Percentiles rank a stretch among this genome's conserved stretches.
Conservation (phyloP, 2,329 filamentous ascomycete species). For the Xylaria sp. region DNA sequence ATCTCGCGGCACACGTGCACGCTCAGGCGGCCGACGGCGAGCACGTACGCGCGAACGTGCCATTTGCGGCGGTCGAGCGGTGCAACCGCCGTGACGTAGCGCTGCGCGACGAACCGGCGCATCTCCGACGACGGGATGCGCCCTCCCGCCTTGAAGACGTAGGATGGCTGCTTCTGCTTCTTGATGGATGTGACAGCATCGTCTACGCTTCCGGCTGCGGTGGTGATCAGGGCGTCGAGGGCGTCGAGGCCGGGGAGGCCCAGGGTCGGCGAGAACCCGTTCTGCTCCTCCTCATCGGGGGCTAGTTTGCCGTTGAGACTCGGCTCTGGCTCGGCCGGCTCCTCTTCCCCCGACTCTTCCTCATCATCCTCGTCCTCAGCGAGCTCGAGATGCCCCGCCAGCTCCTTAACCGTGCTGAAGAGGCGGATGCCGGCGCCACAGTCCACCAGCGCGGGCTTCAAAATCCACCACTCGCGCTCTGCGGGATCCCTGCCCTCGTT, state of each 20-base stretch:
- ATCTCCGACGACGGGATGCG: slow-evolving; percentile 43
- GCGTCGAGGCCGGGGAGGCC: slow-evolving; percentile 33
- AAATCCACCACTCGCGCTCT: slow-evolving; percentile 44
- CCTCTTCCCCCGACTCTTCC: slow-evolving; percentile 33
- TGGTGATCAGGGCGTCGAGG: slow-evolving; percentile 38
- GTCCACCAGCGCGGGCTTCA: slow-evolving; percentile 44
- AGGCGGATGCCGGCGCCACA: slow-evolving; percentile 45
- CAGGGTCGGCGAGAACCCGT: slow-evolving; percentile 27
- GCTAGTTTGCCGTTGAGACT: slow-evolving; percentile 4
- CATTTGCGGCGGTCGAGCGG: slow-evolving; percentile 40
- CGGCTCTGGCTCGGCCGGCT: not conserved
- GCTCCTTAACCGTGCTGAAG: slow-evolving; percentile 43
- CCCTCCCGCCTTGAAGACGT: slow-evolving; percentile 36
- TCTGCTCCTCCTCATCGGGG: not conserved
- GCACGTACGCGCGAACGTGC: slow-evolving; percentile 42
- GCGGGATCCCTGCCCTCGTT: slow-evolving; percentile 34
- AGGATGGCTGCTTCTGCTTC: slow-evolving; percentile 24
- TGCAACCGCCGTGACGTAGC: slow-evolving; percentile 40
- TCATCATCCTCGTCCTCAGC: slow-evolving; percentile 38
- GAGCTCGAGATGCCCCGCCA: slow-evolving; percentile 41
- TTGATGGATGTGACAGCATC: too few relatives aligned
- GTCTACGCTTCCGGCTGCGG: slow-evolving; percentile 29
- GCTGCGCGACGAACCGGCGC: slow-evolving; percentile 43
- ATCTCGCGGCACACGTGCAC: slow-evolving; percentile 43
- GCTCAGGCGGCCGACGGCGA: slow-evolving; percentile 40